A percentile compares a stretch with the other conserved stretches of the same genome.
These are phyloP conservation scores for Gamsiella multidivaricata DNA, from an alignment of 192 early-diverging fungal genomes.

Conservation along the genomic window DNA sequence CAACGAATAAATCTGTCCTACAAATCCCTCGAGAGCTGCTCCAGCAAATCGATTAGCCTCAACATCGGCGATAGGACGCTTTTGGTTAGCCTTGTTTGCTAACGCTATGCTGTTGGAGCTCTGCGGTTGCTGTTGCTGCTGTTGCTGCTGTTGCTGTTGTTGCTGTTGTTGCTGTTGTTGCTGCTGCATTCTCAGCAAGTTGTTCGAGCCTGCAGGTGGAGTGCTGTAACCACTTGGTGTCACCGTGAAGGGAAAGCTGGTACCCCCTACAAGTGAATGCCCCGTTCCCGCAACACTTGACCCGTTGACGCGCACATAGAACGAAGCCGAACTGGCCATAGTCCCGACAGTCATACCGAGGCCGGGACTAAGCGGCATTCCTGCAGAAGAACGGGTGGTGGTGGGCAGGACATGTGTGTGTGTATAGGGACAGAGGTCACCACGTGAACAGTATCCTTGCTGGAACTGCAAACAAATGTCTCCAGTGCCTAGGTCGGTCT, in stretches of 20 bases:
- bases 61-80: conserved; percentile 37
- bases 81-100: conserved; percentile 49
- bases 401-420: conserved; percentile 49
- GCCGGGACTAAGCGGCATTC: conserved; percentile 27
- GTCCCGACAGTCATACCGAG: conserved; percentile 34
- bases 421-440: conserved; percentile 65
- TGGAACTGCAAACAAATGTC: conserved; percentile 56
- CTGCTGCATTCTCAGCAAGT: conserved; percentile 35
- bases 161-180: conserved; percentile 34
- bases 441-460: conserved; percentile 58
- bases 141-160: conserved; percentile 23
- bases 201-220: conserved; percentile 32
- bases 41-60: conserved; percentile 77
- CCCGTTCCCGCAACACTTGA: conserved; percentile 18
- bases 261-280: conserved; percentile 24
- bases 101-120: conserved; percentile 31
- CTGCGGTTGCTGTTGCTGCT: conserved; percentile 40
- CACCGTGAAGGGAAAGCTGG: conserved; percentile 37
- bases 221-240: conserved; percentile 32
- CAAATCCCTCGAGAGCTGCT: conserved; percentile 72
- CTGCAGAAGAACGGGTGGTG: conserved; percentile 32
- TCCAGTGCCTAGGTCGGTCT: conserved; percentile 26
- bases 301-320: conserved; percentile 28
- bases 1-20: conserved; percentile 78
- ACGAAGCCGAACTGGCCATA: conserved; percentile 31